Base-by-base conservation (phyloP, 208 protist genomes). In the Trypanosomatidae sp. region DNA sequence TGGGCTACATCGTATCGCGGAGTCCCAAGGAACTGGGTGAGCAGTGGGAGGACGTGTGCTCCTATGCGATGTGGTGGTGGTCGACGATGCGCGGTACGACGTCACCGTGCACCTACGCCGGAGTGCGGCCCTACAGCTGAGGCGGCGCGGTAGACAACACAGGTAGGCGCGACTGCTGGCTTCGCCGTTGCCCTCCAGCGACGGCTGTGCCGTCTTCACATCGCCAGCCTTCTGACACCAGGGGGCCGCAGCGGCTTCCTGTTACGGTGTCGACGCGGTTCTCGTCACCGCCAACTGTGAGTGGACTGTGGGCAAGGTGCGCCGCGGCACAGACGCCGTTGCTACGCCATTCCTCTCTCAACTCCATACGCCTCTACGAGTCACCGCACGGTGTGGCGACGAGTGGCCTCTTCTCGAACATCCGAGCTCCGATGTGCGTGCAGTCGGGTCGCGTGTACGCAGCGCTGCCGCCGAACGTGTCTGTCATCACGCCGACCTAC, bases 11-110 rank as follows among this genome's bases (percentile, higher is more conserved):
- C 30, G 66, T 71, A 30, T 69, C 71, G 9, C 39, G 30, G 2
- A 77, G 66, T 49, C 71, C 74, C 10, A 78, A 81, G 41, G 69
- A 79, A 6, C 22, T 77, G 10, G 73, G 73, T 22, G 80, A 81
- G 46, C 77, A 81, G 73, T 76, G 76, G 67, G 69, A 74, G 19
- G 80, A 85, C n/a, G 52, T 80, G 75, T 41, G 69, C 52, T 72
- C 66, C 33, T 73, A 71, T 56, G 59, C 49, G 10, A 44, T 25
- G 62, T 78, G 73, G 56, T 70, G 55, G 73, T 77, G 73, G 73
- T 55, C 66, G 39, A 71, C 55, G 0, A 43, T 76, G 17, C 69
- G 62, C 19, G 67, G 74, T 13, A 28, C 49, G 41, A 41, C 19
- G 50, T 13, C 62, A 25, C 80, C 71, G 59, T 85, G 80, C 76